phyloP scores from a whole-genome alignment of 1,284 basidiomycete species.

The Rhodotorula glutinis region DNA sequence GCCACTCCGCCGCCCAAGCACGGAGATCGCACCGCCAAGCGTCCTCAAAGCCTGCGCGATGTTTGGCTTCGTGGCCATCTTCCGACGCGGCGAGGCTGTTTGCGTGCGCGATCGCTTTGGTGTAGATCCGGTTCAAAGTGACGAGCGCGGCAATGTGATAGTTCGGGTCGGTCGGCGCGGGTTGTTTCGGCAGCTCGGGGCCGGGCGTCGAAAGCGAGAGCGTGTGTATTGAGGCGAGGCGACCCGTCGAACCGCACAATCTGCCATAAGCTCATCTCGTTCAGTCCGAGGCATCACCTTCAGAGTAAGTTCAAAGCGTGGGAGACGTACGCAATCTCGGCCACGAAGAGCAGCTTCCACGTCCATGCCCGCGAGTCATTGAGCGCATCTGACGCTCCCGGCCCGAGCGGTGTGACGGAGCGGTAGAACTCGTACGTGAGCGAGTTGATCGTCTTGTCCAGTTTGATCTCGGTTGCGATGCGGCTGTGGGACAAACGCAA shows the following conservation, averaged over 20 bases:
- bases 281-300: not conserved
- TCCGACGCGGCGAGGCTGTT: slow-evolving; percentile 17
- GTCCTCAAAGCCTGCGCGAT: slow-evolving; percentile 20
- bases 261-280: not conserved
- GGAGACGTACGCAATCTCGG: slow-evolving; percentile 26
- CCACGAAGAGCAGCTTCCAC: slow-evolving; percentile 28
- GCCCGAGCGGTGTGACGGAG: slow-evolving; percentile 14
- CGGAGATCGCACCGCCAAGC: slow-evolving; percentile 20
- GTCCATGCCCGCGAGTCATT: slow-evolving; percentile 17
- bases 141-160: slow-evolving; percentile 26
- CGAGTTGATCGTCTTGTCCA: slow-evolving; percentile 27
- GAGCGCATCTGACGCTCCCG: slow-evolving; percentile 16
- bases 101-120: slow-evolving; percentile 24
- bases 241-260: slow-evolving; percentile 31
- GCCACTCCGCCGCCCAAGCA: slow-evolving; percentile 18
- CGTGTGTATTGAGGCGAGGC: slow-evolving; percentile 19
- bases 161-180: slow-evolving; percentile 6
- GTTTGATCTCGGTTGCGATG: slow-evolving; percentile 37
- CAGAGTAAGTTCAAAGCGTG: too few relatives aligned
- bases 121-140: slow-evolving; percentile 28
- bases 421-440: slow-evolving; percentile 27
- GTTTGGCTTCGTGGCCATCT: slow-evolving; percentile 8
- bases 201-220: slow-evolving; percentile 15
- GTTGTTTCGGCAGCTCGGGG: slow-evolving; percentile 2
- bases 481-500: not conserved